phyloP scores from a whole-genome alignment of 179 eudicot species.

The Drosera spatulata region DNA sequence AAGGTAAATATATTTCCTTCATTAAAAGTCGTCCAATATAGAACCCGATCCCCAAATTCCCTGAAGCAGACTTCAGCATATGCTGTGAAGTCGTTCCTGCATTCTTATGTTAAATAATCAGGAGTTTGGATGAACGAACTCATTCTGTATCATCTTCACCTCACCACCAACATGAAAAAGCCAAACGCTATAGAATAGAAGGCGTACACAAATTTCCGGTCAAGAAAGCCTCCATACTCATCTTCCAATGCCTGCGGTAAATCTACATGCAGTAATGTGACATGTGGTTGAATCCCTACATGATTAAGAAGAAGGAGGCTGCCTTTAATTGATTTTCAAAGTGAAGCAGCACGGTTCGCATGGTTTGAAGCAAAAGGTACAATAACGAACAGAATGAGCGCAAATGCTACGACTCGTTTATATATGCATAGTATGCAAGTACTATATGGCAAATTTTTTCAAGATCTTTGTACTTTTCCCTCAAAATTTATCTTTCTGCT shows the following conservation, averaged over 20 bases:
- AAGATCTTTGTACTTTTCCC: no score
- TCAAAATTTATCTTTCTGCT: no score
- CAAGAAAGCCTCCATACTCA: constrained; percentile 65
- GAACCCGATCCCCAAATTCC: constrained; percentile 68
- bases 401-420: no score
- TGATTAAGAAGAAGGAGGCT: background rate
- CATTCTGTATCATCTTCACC: background rate
- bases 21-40: constrained; percentile 55
- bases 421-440: no score
- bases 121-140: background rate
- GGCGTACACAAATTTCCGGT: constrained; percentile 29
- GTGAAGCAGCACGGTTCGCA: no score
- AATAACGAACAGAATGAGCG: no score
- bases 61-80: constrained; percentile 67
- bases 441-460: no score
- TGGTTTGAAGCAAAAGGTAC: no score
- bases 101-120: background rate
- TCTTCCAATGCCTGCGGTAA: constrained; percentile 62
- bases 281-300: constrained; percentile 74
- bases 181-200: background rate
- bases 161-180: background rate
- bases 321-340: background rate
- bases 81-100: constrained; percentile 51
- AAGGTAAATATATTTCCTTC: constrained; percentile 41
- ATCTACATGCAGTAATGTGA: constrained; percentile 49